These are phyloP conservation scores for Chloromonas sp. DNA, from an alignment of 163 green algal genomes.

Conservation along the genomic window DNA sequence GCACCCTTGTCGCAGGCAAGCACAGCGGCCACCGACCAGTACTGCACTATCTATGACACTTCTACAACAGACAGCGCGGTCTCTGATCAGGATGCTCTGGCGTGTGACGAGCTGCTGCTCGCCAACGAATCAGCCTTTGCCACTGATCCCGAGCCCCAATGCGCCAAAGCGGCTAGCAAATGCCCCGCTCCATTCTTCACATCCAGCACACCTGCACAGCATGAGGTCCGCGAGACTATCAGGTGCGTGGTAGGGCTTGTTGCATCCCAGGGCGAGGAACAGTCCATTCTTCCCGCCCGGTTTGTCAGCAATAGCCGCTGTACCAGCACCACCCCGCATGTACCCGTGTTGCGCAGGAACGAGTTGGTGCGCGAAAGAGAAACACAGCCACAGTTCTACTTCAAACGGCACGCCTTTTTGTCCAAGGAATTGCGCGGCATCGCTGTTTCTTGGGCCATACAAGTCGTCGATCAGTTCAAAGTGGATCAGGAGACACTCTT, in stretches of 20 bases:
- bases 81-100: constrained; percentile 1
- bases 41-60: neutral
- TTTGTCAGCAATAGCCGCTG: too few species aligned
- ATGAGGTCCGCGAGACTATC: constrained; percentile 16
- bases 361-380: constrained; percentile 12
- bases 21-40: neutral
- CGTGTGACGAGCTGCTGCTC: constrained; percentile 2
- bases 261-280: too few species aligned
- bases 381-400: neutral
- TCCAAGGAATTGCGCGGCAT: constrained; percentile 72
- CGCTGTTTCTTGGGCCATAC: constrained; percentile 87
- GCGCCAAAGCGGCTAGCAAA: too few species aligned
- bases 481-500: constrained; percentile 88
- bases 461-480: constrained; percentile 84
- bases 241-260: neutral
- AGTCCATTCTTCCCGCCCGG: too few species aligned
- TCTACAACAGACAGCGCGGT: constrained; percentile 1
- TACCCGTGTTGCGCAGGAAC: constrained; percentile 10
- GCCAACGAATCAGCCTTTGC: neutral
- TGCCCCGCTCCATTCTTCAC: too few species aligned
- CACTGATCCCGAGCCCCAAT: too few species aligned
- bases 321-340: neutral
- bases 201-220: neutral
- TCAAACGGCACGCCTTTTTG: neutral
- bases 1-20: neutral